Conservation (phyloP, 768 basidiomycete species). For the Xerocomellus intermedius region DNA sequence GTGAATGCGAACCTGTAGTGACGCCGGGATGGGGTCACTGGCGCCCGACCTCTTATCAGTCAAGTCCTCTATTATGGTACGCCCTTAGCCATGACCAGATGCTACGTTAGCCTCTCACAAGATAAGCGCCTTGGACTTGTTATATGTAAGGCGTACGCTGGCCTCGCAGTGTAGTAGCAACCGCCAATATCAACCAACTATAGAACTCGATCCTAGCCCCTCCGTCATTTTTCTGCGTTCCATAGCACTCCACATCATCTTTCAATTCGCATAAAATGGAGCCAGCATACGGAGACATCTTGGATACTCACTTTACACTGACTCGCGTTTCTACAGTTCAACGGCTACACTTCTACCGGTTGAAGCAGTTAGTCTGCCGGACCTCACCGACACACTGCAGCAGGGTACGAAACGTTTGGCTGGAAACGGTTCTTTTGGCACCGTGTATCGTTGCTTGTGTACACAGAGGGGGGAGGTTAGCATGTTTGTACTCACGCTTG, state of each 20-base stretch:
- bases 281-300: not conserved
- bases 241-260: not conserved
- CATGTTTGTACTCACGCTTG: not conserved
- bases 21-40: too few relatives aligned
- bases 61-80: too few relatives aligned
- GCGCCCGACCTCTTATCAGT: too few relatives aligned
- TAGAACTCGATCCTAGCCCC: too few relatives aligned
- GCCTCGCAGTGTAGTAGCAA: too few relatives aligned
- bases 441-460: not conserved
- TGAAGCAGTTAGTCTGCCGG: not conserved
- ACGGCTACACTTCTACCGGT: not conserved
- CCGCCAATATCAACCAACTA: too few relatives aligned
- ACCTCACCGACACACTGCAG: slow-evolving; percentile 2
- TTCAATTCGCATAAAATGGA: not conserved
- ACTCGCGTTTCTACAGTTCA: not conserved
- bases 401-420: not conserved
- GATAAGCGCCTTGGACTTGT: too few relatives aligned
- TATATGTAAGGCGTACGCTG: too few relatives aligned
- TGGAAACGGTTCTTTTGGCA: not conserved
- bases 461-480: not conserved
- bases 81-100: too few relatives aligned
- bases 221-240: not conserved
- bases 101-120: too few relatives aligned
- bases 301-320: not conserved
- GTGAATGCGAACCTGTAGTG: too few relatives aligned